These are phyloP conservation scores for Castanea crenata DNA, from an alignment of 306 rosid species.

Conservation along the genomic window DNA sequence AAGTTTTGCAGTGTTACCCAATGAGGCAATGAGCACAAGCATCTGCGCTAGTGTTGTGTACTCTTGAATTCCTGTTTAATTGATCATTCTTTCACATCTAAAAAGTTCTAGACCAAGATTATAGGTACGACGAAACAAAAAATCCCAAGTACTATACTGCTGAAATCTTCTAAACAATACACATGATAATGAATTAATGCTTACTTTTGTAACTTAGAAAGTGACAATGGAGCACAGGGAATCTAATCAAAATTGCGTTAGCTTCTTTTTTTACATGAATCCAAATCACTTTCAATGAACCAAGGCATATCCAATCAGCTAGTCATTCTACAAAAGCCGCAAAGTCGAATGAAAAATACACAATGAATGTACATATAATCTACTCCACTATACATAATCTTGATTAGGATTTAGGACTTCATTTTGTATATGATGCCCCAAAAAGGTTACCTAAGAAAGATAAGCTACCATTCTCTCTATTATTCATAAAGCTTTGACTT, in stretches of 20 bases:
- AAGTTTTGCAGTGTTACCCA: background rate
- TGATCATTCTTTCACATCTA: background rate
- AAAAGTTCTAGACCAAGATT: background rate
- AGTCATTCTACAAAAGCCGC: background rate
- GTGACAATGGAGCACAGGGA: no score
- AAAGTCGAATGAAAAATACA: background rate
- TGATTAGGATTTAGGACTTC: background rate
- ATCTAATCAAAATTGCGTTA: no score
- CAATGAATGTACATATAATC: background rate
- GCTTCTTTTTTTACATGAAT: no score
- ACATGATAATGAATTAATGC: no score
- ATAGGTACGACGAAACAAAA: background rate
- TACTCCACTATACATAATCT: background rate
- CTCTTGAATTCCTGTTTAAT: background rate
- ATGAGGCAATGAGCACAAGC: background rate
- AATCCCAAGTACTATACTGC: background rate
- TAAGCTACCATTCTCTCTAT: background rate
- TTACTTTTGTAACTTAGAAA: no score
- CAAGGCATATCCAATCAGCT: background rate
- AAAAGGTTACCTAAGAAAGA: background rate
- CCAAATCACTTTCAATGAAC: no score
- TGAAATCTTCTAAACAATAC: background rate
- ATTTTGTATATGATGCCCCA: background rate
- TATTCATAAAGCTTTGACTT: conserved; percentile 8
- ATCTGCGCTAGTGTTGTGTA: background rate